Base-by-base conservation (phyloP, 2,329 filamentous ascomycete genomes). In the Hysterium pulicare region DNA sequence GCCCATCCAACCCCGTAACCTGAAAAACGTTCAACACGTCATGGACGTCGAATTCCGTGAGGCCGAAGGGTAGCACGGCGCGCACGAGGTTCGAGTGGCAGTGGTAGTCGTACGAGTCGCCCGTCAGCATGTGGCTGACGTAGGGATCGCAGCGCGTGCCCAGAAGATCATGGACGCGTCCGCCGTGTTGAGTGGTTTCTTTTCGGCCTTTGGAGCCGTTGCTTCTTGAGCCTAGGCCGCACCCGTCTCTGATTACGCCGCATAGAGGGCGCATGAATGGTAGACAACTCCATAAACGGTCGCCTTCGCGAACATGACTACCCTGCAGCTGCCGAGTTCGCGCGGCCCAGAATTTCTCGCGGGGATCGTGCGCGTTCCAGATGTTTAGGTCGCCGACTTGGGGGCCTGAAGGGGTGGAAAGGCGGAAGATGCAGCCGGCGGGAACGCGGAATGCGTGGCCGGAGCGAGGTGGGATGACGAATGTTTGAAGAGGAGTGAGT, bases 1-100 rank as follows among this genome's bases (percentile, higher is more conserved):
- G 11, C 40, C 78, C 72, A 55, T 93, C 84, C 35, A 93, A 61
- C 0, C 87, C 87, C 0, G 88, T 93, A 5, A 90, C 86, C 63
- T 94, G 88, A 60, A 94, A 93, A 3, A 94, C 73, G 57, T 94
- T 94, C 41, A 94, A 74, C 0, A 94, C 87, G 61, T 94, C 87
- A 57, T 94, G 88, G 1, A 93, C 81, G 58, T 93, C 87, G 22
- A 73, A 71, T 66, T 93, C 88, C 4, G 72, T 76, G 32, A 93
- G 63, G 0, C 86, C 86, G 47, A 74, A 82, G 0, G 83, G 82
- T 1, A 83, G 48, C 2, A 93, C 79, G 0, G 88, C 85, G 3
- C 88, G 79, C 1, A 80, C 81, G 9, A 94, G 76, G 62, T 94
- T 94, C 2, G 84, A 88, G 58, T 91, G 87, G 64, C 88, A 94